Evolutionary conservation across 2,329 filamentous ascomycete genomes (phyloP), one percentile per base, ranked within the genome.

Genomic region (Ceratocystiopsis sp.): DNA sequence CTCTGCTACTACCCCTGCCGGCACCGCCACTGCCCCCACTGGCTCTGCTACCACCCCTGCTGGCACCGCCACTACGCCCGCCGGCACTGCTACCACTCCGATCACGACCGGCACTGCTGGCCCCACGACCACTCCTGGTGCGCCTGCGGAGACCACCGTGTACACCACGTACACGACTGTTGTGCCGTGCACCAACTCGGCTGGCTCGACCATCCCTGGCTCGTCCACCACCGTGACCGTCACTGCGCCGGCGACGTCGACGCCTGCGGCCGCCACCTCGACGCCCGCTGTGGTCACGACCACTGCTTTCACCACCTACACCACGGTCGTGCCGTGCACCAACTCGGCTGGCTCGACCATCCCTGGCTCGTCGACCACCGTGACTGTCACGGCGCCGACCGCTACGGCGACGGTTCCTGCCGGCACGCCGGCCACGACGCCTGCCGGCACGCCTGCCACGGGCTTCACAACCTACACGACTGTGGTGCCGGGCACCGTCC

Each of bases 61-160:
- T 38, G 53, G 75, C 40, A 70, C 68, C 41, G 78, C 75, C 49
- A 78, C 74, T 36, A 55, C 77, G 54, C 76, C 71, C 66, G 72
- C 70, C 18, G 69, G 73, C 46, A 73, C 70, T n/a, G 67, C 67
- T 61, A 73, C 61, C 37, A 56, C 55, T 36, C 46, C 56, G 32
- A 45, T 29, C 33, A 33, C 63, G 46, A 67, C 67, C 1, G 70
- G 68, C 41, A 57, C 55, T 36, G 56, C 54, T 8, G 59, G 63
- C 18, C 51, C 57, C 42, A 59, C 60, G 25, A 50, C 55, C 47
- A 60, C 56, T 4, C 21, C 21, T 21, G 21, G 4, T 4, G 21
- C 21, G 21, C 21, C 21, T 21, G 21, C 21, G 4, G 21, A 21
- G 21, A 21, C 21, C 8, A 21, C 21, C 8, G 21, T 21, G 21